phyloP scores from a whole-genome alignment of 78 protist species.

The Mantamonas sphyraenae region DNA sequence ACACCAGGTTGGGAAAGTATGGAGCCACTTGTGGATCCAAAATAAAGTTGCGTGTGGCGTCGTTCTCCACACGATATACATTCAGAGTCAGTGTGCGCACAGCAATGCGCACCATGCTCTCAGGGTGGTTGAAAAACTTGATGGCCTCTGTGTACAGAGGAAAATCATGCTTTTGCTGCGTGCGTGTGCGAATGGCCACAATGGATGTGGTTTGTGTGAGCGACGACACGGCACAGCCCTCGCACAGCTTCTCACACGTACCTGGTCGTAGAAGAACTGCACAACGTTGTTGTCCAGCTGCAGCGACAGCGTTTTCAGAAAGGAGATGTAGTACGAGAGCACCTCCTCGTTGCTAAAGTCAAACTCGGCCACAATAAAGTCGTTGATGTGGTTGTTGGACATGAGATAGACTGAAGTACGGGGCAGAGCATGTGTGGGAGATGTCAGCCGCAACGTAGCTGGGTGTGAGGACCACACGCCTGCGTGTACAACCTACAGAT shows the following conservation, averaged over 20 bases:
- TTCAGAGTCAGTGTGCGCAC: constrained; percentile 79
- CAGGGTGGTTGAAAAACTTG: constrained; percentile 78
- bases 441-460: too few species aligned
- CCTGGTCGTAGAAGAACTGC: constrained; percentile 74
- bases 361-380: constrained; percentile 47
- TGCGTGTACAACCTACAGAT: constrained; percentile 62
- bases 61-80: constrained; percentile 56
- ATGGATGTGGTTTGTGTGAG: too few species aligned
- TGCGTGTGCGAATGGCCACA: too few species aligned
- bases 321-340: constrained; percentile 74
- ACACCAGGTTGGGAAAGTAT: constrained; percentile 67
- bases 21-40: constrained; percentile 56
- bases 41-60: constrained; percentile 42
- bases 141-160: constrained; percentile 87
- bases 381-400: constrained; percentile 78
- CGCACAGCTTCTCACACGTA: too few species aligned
- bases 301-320: constrained; percentile 73
- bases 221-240: too few species aligned
- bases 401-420: constrained; percentile 41
- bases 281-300: constrained; percentile 56
- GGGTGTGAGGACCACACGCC: too few species aligned
- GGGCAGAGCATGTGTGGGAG: not conserved
- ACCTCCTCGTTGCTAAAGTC: constrained; percentile 75
- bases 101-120: constrained; percentile 79
- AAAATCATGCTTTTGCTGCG: constrained; percentile 62